Evolutionary conservation across 2,329 filamentous ascomycete species (phyloP), one percentile per base, ranked within the genome.

Genomic region (Penicillium fuscoglaucum): DNA sequence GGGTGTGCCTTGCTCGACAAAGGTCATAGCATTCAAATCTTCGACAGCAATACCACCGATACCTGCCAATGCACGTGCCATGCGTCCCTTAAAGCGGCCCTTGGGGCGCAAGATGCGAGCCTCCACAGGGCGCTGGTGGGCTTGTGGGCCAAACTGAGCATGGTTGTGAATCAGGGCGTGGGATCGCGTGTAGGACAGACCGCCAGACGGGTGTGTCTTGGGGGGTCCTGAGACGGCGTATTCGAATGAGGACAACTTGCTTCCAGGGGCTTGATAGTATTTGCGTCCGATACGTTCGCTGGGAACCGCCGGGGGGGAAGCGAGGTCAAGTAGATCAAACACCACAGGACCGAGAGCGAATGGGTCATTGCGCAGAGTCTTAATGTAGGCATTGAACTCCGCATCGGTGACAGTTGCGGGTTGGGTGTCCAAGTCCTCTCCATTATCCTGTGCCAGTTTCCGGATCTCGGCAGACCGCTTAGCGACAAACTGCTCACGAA

Each of bases 141-240:
- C 72, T 66, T 87, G 85, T 10, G 87, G 86, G 4, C 87, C 87
- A 64, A 83, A 82, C 31, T 82, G 69, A 2, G 85, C 83, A 68
- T 88, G 84, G 67, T 88, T 88, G 64, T 80, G 75, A 45, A 85
- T 73, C 66, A 82, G 76, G 24, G 82, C 76, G 55, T 80, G 78
- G 13, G 82, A 83, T 49, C 84, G 81, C 3, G 83, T 74, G 69
- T 89, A 88, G 15, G 83, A 82, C 6, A 89, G 76, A 61, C 87
- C 87, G 5, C 84, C 86, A 4, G 84, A 86, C 3, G 87, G 86
- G 71, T 89, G 87, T 8, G 87, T 88, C 58, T 81, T 82, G 1
- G 84, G 83, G 21, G 83, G 83, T 3, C 82, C 82, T 29, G 70
- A 70, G 33, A 71, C 66, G 35, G 74, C 75, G 65, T 82, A 83